Evolutionary conservation across 192 early-diverging fungal species (phyloP).

Genomic region (Gamsiella multidivaricata): DNA sequence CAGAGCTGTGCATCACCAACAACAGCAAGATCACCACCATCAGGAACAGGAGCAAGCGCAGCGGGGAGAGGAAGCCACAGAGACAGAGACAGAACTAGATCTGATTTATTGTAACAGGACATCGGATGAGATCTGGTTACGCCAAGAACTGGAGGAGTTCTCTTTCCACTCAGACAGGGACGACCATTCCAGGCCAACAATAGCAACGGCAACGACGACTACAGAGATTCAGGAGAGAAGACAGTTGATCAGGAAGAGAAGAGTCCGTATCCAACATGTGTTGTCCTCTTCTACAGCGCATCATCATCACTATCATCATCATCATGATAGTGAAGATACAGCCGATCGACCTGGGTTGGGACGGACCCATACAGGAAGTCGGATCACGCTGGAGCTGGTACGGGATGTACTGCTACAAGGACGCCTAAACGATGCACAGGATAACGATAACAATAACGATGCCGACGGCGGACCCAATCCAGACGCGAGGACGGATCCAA

Average conservation of each 20-base stretch:
- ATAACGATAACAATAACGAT: neutral
- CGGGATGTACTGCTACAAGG: constrained; percentile 5
- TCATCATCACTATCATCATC: neutral
- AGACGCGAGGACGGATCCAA: neutral
- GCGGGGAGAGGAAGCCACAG: neutral
- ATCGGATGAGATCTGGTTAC: constrained; percentile 36
- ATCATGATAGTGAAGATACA: neutral
- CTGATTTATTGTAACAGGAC: constrained; percentile 43
- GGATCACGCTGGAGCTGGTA: constrained; percentile 20
- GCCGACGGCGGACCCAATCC: neutral
- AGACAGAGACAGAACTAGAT: constrained; percentile 8
- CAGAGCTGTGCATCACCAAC: neutral
- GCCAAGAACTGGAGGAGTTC: constrained; percentile 21
- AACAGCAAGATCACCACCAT: neutral
- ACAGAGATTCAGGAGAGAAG: no score
- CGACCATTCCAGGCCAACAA: neutral
- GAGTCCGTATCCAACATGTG: constrained; percentile 36
- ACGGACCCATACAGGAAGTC: constrained; percentile 11
- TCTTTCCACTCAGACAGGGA: neutral
- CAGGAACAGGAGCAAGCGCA: neutral
- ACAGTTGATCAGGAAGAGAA: neutral
- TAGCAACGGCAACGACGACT: neutral
- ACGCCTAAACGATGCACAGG: no score
- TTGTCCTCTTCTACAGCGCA: neutral
- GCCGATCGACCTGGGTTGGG: neutral